Percentiles rank a stretch among this genome's conserved stretches.
These are phyloP conservation scores for Sporothrix variecibatus DNA, from an alignment of 2,329 filamentous ascomycete genomes.

Conservation along the genomic window DNA sequence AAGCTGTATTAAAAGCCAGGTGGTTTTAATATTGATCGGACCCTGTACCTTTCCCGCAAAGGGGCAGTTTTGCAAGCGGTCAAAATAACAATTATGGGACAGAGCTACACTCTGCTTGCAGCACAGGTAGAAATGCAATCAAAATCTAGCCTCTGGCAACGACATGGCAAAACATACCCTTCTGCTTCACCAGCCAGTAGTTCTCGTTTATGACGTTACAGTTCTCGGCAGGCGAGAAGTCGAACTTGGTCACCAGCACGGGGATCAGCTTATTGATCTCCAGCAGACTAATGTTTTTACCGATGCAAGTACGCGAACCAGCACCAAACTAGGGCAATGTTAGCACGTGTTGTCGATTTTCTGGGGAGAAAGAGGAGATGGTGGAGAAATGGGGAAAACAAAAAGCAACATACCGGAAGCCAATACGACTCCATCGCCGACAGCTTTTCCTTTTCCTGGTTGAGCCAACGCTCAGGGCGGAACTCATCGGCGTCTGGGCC, in stretches of 20 bases:
- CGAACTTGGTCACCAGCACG: neutral
- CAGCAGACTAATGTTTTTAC: neutral
- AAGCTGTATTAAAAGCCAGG: too few relatives aligned
- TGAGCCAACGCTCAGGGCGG: constrained; percentile 1
- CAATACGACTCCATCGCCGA: neutral
- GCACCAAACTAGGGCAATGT: neutral
- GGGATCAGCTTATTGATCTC: neutral
- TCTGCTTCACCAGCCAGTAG: neutral
- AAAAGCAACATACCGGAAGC: neutral
- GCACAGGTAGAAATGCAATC: neutral
- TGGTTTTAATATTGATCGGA: too few relatives aligned
- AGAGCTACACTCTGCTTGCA: neutral
- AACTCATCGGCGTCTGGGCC: neutral
- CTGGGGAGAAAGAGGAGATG: too few relatives aligned
- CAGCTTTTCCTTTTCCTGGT: neutral
- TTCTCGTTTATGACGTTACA: neutral
- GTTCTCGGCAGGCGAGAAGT: neutral
- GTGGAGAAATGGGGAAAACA: too few relatives aligned
- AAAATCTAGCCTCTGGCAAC: neutral
- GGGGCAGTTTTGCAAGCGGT: too few relatives aligned
- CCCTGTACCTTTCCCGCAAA: too few relatives aligned
- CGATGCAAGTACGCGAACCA: neutral
- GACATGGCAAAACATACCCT: neutral
- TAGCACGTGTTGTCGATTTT: too few relatives aligned
- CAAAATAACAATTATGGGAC: too few relatives aligned